Base-by-base conservation (phyloP, 345 rosid species). In the Brassica carinata region DNA sequence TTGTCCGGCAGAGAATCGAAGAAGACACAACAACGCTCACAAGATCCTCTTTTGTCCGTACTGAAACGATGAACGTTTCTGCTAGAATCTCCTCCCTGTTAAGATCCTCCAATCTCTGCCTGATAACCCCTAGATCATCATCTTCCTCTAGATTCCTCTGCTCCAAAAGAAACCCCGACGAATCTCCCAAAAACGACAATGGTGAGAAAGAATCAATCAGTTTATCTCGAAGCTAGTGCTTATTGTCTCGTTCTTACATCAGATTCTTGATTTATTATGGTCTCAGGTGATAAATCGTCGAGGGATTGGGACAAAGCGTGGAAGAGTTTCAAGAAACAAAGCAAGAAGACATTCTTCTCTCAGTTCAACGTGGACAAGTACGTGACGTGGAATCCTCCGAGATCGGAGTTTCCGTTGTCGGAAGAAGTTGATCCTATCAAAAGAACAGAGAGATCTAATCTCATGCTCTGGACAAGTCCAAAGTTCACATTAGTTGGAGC, bases 301-400 rank as follows among this genome's bases (percentile, higher is more conserved):
- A 90, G 86, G 7, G 97, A 93, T 77, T 95, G 96, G 98, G 99
- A 95, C 82, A 91, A 89, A 81, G 98, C 98, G 4, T 95, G 97
- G 98, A 84, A 92, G 33, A 90, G 26, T 65, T 90, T 91, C 88
- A 93, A 57, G 92, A 93, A 90, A 77, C 89, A 83, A 57, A 96
- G 98, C 78, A 95, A 93, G 80, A 93, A 90, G 67, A 74, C 88
- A 7, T 51, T 90, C 29, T 88, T 91, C 76, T 87, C 98, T 0
- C 80, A 78, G 64, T 95, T 93, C 81, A 87, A 87, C 7, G 89
- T 90, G 0, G 57, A 91, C 83, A 95, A 95, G 81, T 95, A 95
- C 69, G 99, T 95, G 83, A 91, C 83, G 11, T 93, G 98, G 99
- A 93, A 95, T 77, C 98, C 98, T 4, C 88, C 66, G 74, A 88